phyloP scores from a whole-genome alignment of 805 yeast species.

The Ogataea trehalophila region DNA sequence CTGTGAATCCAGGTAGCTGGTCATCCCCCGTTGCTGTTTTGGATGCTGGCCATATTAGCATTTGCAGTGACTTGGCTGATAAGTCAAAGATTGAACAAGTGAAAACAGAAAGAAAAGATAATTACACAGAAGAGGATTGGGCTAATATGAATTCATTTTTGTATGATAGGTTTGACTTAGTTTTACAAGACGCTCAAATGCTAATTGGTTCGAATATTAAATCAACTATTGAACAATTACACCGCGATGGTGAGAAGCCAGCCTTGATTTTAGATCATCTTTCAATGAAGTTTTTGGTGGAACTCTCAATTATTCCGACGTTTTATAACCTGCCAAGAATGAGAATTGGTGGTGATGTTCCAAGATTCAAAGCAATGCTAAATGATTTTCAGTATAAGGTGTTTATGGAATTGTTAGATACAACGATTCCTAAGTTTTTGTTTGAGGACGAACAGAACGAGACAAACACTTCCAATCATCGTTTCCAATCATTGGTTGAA shows the following conservation, averaged over 20 bases:
- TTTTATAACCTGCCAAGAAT: constrained; percentile 70
- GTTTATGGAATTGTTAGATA: constrained; percentile 71
- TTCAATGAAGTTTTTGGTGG: constrained; percentile 67
- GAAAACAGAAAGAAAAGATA: constrained; percentile 51
- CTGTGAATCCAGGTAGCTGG: constrained; percentile 74
- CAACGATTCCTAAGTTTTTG: constrained; percentile 54
- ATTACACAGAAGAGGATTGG: constrained; percentile 68
- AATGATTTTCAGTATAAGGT: constrained; percentile 90
- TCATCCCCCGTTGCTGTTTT: constrained; percentile 84
- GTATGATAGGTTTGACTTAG: constrained; percentile 83
- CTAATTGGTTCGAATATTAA: constrained; percentile 79
- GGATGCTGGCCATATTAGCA: constrained; percentile 93
- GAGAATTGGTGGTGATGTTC: constrained; percentile 72
- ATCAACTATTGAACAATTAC: constrained; percentile 70
- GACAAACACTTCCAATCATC: constrained; percentile 3
- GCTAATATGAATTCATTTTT: constrained; percentile 65
- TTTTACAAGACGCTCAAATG: constrained; percentile 80
- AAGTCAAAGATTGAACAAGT: constrained; percentile 62
- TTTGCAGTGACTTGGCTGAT: constrained; percentile 75
- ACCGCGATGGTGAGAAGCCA: constrained; percentile 39
- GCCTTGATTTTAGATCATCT: constrained; percentile 72
- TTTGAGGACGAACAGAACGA: constrained; percentile 10
- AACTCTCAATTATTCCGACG: constrained; percentile 79
- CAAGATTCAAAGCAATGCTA: constrained; percentile 62
- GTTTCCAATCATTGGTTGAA: constrained; percentile 22